Percentiles rank a stretch among this genome's conserved stretches.
phyloP scores from a whole-genome alignment of 2,329 filamentous ascomycete species.

The Remersonia thermophila region DNA sequence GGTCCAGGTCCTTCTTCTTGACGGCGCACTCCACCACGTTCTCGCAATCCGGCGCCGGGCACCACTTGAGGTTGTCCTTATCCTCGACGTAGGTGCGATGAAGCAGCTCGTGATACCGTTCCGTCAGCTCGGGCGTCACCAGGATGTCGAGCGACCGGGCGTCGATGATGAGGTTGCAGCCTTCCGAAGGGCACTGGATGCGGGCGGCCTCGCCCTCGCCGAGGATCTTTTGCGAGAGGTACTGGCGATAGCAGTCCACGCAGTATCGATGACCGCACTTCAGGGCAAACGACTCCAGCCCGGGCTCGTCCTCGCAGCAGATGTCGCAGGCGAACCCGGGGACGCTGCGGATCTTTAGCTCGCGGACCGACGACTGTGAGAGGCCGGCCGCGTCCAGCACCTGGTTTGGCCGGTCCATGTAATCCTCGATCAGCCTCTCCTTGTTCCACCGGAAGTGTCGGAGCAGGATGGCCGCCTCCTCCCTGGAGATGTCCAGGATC shows the following conservation, averaged over 20 bases:
- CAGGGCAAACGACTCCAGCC: conserved; percentile 77
- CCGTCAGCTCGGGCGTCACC: conserved; percentile 42
- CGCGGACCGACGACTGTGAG: conserved; percentile 46
- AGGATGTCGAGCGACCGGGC: conserved; percentile 76
- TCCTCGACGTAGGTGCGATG: conserved; percentile 95
- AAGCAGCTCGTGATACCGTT: conserved; percentile 70
- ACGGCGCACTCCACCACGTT: conserved; percentile 83
- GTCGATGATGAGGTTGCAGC: conserved; percentile 83
- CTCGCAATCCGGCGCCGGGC: conserved; percentile 90
- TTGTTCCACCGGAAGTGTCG: conserved; percentile 93
- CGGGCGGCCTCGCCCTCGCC: conserved; percentile 91
- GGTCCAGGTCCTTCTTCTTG: conserved; percentile 75
- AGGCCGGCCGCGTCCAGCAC: conserved; percentile 78
- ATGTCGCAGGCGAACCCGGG: conserved; percentile 85
- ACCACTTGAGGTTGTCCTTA: conserved; percentile 93
- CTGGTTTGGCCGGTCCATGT: conserved; percentile 78
- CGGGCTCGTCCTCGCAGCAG: conserved; percentile 78
- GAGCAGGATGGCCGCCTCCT: conserved; percentile 81
- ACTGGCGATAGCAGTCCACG: conserved; percentile 82
- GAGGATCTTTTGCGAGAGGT: conserved; percentile 82
- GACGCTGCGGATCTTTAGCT: conserved; percentile 57
- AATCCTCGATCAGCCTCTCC: conserved; percentile 84
- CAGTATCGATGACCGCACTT: conserved; percentile 93
- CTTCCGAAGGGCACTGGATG: conserved; percentile 83
- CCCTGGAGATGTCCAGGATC: conserved; percentile 78